Conservation (phyloP, 495 filamentous ascomycete genomes). For the Alectoria sarmentosa region DNA sequence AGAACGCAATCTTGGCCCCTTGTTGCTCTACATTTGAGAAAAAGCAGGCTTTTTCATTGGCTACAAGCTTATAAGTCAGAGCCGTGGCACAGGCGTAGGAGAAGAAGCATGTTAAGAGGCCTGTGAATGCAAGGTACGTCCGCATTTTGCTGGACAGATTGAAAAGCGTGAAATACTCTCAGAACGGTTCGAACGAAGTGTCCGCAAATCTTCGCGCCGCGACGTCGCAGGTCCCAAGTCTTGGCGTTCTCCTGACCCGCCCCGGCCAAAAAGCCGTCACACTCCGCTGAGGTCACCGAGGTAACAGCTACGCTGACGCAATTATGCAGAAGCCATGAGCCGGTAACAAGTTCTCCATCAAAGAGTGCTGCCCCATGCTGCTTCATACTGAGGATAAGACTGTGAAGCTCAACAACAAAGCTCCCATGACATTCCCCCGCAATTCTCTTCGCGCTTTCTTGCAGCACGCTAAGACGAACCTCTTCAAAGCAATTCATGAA, state of each 20-base stretch:
- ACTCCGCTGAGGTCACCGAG: too few species aligned
- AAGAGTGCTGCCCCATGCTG: too few species aligned
- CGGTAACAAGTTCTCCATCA: too few species aligned
- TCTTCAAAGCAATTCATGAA: conserved; percentile 15
- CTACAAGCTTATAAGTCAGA: conserved; percentile 83
- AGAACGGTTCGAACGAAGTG: background rate
- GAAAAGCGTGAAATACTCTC: background rate
- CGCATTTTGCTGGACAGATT: background rate
- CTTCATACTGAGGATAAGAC: background rate
- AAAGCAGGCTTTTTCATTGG: conserved; percentile 96
- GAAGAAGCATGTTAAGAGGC: conserved; percentile 10
- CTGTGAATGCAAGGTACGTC: background rate
- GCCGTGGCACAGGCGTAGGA: conserved; percentile 62
- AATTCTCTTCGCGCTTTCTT: conserved; percentile 26
- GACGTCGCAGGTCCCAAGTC: background rate
- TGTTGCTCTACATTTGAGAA: conserved; percentile 66
- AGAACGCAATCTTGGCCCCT: conserved; percentile 91
- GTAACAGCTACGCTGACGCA: too few species aligned
- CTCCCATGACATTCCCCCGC: conserved; percentile 23
- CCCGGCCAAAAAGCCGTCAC: too few species aligned
- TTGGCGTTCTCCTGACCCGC: background rate
- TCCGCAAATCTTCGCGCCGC: conserved; percentile 5
- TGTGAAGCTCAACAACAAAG: background rate
- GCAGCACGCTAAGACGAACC: conserved; percentile 13
- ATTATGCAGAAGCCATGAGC: too few species aligned